Evolutionary conservation across 1,284 basidiomycete species (phyloP).

Genomic region (Exobasidium rhododendri): DNA sequence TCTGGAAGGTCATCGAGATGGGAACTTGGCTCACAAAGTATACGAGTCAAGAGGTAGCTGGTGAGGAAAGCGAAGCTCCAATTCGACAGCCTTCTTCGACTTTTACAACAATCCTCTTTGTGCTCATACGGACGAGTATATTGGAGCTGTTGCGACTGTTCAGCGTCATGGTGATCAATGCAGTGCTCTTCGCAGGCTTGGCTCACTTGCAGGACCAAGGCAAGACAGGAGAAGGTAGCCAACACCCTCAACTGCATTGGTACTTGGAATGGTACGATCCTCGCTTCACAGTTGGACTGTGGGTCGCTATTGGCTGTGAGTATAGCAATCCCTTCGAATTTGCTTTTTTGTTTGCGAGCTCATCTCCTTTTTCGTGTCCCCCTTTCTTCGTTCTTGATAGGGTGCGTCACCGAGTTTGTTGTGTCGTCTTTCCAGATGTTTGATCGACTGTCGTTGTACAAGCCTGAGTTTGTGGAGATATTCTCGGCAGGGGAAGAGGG

Average conservation of each 20-base stretch:
- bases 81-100: background rate
- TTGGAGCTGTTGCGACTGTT: slow-evolving; percentile 6
- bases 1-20: slow-evolving; percentile 1
- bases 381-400: too few relatives aligned
- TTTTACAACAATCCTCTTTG: slow-evolving; percentile 3
- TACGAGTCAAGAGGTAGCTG: background rate
- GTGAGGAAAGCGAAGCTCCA: background rate
- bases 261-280: slow-evolving; percentile 9
- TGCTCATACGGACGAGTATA: background rate
- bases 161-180: slow-evolving; percentile 1
- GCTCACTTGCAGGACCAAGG: background rate
- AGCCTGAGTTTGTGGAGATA: background rate
- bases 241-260: background rate
- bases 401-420: slow-evolving; percentile 1
- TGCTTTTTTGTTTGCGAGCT: too few relatives aligned
- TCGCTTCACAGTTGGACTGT: slow-evolving; percentile 1
- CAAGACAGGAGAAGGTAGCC: background rate
- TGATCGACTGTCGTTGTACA: slow-evolving; percentile 4
- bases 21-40: background rate
- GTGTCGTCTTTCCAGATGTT: slow-evolving; percentile 3
- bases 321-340: too few relatives aligned
- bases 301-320: slow-evolving; percentile 9
- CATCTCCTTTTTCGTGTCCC: background rate
- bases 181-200: slow-evolving; percentile 4
- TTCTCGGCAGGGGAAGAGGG: background rate